phyloP scores from a whole-genome alignment of 2,329 filamentous ascomycete species.

The Aspergillus unguis region DNA sequence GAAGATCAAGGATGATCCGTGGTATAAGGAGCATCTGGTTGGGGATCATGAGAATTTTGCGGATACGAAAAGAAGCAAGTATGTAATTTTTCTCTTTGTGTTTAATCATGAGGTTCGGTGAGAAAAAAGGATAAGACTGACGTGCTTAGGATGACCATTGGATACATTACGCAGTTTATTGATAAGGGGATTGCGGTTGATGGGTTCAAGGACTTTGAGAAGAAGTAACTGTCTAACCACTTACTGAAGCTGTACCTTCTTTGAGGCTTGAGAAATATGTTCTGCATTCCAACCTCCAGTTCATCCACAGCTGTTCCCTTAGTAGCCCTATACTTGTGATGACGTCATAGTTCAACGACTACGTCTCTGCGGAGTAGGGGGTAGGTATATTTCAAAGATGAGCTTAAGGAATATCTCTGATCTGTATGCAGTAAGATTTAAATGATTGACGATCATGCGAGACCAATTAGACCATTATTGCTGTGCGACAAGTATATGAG shows the following conservation, averaged over 20 bases:
- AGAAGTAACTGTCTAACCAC: not conserved
- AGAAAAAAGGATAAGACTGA: not conserved
- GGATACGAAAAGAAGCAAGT: conserved; percentile 44
- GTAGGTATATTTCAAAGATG: no score
- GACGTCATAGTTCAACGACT: no score
- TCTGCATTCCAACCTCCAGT: not conserved
- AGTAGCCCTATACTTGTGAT: no score
- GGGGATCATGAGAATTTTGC: conserved; percentile 51
- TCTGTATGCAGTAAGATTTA: no score
- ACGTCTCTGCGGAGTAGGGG: no score
- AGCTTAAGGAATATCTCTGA: no score
- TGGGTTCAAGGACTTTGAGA: conserved; percentile 14
- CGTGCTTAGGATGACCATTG: conserved; percentile 45
- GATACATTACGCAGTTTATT: conserved; percentile 46
- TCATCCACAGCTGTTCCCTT: no score
- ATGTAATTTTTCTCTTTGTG: not conserved
- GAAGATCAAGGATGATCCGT: conserved; percentile 49
- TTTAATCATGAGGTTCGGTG: not conserved
- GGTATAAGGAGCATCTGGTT: conserved; percentile 46
- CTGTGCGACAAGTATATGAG: not conserved
- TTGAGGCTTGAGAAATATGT: not conserved
- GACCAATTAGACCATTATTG: not conserved
- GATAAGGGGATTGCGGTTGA: conserved; percentile 35
- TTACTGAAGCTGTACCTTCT: not conserved
- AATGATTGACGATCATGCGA: not conserved